Evolutionary conservation across 371 early-diverging fungal species (phyloP).

Genomic region (Syncephalis fuscata): DNA sequence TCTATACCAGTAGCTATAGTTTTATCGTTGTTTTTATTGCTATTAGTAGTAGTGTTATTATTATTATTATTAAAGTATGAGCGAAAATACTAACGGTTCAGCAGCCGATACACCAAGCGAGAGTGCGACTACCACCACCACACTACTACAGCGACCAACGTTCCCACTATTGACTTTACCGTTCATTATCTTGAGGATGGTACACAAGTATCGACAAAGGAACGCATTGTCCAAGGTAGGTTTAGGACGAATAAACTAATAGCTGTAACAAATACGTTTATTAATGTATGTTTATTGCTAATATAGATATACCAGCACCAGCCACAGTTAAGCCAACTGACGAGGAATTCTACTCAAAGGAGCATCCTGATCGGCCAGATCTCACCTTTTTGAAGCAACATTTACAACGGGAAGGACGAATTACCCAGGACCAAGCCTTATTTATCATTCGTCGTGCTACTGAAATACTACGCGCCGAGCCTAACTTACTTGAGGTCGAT

Average conservation of each 20-base stretch:
- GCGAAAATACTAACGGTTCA: too few relatives aligned
- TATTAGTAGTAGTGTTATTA: too few relatives aligned
- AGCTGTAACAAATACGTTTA: neutral
- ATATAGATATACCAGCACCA: slow-evolving; percentile 29
- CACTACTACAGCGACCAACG: neutral
- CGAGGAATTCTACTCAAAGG: slow-evolving; percentile 34
- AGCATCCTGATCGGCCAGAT: slow-evolving; percentile 58
- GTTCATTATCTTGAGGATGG: slow-evolving; percentile 64
- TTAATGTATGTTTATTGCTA: neutral
- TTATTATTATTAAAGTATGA: too few relatives aligned
- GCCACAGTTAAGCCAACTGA: slow-evolving; percentile 27
- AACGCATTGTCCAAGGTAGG: slow-evolving; percentile 61
- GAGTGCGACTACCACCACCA: too few relatives aligned
- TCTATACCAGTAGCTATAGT: too few relatives aligned
- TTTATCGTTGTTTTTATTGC: too few relatives aligned
- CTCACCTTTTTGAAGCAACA: slow-evolving; percentile 68
- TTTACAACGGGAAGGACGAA: slow-evolving; percentile 78
- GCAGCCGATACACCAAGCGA: too few relatives aligned
- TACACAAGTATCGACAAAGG: slow-evolving; percentile 50
- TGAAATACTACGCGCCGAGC: slow-evolving; percentile 57
- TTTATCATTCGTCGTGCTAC: slow-evolving; percentile 59
- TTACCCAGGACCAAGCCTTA: slow-evolving; percentile 84
- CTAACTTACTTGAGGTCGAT: slow-evolving; percentile 69
- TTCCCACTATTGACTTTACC: slow-evolving; percentile 48
- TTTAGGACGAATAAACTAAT: neutral